Conservation (phyloP, 805 yeast species). For the Kluyveromyces nonfermentans region DNA sequence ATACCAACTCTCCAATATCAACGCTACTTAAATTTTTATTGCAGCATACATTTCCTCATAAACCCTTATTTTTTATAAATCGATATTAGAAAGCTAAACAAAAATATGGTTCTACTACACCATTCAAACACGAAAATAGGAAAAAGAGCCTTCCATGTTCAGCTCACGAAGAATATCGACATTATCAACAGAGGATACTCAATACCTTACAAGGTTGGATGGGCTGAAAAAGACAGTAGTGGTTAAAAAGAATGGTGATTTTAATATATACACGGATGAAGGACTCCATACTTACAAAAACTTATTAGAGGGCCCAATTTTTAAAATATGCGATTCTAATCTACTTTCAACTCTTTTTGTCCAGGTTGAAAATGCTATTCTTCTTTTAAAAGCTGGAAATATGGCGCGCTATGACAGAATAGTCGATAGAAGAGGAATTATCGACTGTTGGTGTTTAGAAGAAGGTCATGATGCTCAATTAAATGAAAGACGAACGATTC, state of each 20-base stretch:
- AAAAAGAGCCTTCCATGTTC: neutral
- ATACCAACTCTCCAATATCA: neutral
- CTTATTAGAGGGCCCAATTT: conserved; percentile 1
- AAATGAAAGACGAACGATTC: conserved; percentile 8
- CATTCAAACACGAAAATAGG: neutral
- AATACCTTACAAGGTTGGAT: neutral
- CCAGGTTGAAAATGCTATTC: conserved; percentile 17
- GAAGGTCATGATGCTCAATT: conserved; percentile 6
- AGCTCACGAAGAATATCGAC: conserved; percentile 1
- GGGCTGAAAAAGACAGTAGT: conserved; percentile 14
- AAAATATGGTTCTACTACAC: no score
- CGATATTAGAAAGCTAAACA: no score
- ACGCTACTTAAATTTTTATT: no score
- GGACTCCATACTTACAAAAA: conserved; percentile 11
- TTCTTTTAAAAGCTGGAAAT: conserved; percentile 23
- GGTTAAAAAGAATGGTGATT: conserved; percentile 21
- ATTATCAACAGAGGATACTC: neutral
- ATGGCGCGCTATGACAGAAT: conserved; percentile 26
- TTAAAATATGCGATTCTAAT: conserved; percentile 7
- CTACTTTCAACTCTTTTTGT: conserved; percentile 23
- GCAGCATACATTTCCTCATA: no score
- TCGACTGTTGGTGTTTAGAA: conserved; percentile 19
- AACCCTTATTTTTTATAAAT: neutral
- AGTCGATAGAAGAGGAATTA: conserved; percentile 24
- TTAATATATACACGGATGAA: conserved; percentile 23